Evolutionary conservation across 2,329 filamentous ascomycete genomes (phyloP), one percentile per base, ranked within the genome.

Genomic region (Colletotrichum eleusines): DNA sequence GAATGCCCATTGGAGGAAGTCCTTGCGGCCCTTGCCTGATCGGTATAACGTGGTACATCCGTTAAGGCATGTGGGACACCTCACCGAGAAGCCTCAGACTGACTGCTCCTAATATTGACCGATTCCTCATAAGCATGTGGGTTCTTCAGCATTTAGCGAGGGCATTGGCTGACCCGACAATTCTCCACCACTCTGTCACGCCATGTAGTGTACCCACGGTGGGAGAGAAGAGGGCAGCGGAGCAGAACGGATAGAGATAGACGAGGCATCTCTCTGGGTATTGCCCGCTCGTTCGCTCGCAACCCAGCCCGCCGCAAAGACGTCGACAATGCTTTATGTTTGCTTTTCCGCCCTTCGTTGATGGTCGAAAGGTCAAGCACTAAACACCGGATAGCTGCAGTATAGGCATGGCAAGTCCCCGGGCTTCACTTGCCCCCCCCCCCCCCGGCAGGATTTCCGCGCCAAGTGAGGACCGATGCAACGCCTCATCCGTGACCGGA

Each of bases 381-480:
- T 50, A 18, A 42, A 16, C 54, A 38, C 38, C 26, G 18, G 53
- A 35, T 40, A 44, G 66, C 31, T 12, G 44, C 20, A 46, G 44
- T 55, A 42, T 31, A 40, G 31, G 31, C 7, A 33, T 42, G 38
- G 46, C 35, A 31, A 42, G 28, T 50, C 58, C 50, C 50, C 50
- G 46, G 40, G 54, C 50, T 40, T 50, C 46, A 44, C 23, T 58
- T 53, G 53, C 53, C 64, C n/a, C n/a, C n/a, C 59, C 69, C 46
- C 53, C 64, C n/a, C n/a, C n/a, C 59, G 63, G 71, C 63, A 73
- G 55, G 63, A 73, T 73, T 69, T 71, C 64, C 62, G 69, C 63
- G 69, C 71, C 71, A 73, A 73, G 59, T 38, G 28, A 59, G 58
- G 54, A 40, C 54, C 54, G 31, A 65, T 70, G 69, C 57, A 44